Evolutionary conservation across 2,329 filamentous ascomycete genomes (phyloP).

Genomic region (Lachnellula hyalina): DNA sequence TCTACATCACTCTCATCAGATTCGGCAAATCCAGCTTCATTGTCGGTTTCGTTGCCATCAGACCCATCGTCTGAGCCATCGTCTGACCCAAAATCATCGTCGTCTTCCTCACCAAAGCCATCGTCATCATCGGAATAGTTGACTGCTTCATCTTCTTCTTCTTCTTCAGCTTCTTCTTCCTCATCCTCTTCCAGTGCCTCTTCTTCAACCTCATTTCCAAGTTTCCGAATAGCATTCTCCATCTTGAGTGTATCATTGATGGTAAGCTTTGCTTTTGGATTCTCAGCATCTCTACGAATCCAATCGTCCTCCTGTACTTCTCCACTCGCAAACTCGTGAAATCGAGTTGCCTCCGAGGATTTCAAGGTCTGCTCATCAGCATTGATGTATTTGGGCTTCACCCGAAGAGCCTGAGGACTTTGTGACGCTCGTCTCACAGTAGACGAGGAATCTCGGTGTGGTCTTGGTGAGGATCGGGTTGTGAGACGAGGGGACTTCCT

Average conservation of each 20-base stretch:
- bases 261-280: slow-evolving; percentile 63
- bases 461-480: slow-evolving; percentile 5
- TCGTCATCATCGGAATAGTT: slow-evolving; percentile 65
- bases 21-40: slow-evolving; percentile 63
- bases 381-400: slow-evolving; percentile 31
- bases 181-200: slow-evolving; percentile 77
- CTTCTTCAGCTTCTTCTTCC: slow-evolving; percentile 41
- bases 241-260: slow-evolving; percentile 85
- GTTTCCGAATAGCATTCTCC: slow-evolving; percentile 79
- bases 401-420: slow-evolving; percentile 35
- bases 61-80: slow-evolving; percentile 64
- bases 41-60: slow-evolving; percentile 62
- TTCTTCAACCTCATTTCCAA: slow-evolving; percentile 86
- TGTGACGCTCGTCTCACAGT: slow-evolving; percentile 33
- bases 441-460: slow-evolving; percentile 23
- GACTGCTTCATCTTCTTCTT: slow-evolving; percentile 42
- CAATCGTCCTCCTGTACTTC: slow-evolving; percentile 82
- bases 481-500: slow-evolving; percentile 24
- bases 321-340: slow-evolving; percentile 90
- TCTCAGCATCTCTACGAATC: slow-evolving; percentile 62
- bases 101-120: slow-evolving; percentile 61
- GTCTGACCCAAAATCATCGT: slow-evolving; percentile 40
- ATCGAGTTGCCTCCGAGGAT: slow-evolving; percentile 52
- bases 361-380: slow-evolving; percentile 27
- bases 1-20: slow-evolving; percentile 62